Base-by-base conservation (phyloP, 305 asterid species). In the Fraxinus sp. region DNA sequence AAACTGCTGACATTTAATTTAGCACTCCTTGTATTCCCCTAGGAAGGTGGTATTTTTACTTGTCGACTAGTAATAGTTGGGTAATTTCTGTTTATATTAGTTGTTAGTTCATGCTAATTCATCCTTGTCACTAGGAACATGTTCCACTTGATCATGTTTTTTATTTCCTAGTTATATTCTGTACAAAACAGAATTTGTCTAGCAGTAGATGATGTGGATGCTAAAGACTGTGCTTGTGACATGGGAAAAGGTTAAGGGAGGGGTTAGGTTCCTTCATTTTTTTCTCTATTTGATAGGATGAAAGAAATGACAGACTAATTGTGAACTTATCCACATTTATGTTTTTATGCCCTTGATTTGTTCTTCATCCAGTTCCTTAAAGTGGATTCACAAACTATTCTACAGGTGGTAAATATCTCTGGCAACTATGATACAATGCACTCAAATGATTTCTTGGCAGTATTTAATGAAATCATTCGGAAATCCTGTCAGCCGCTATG, bases 401-500 rank as follows among this genome's bases (percentile, higher is more conserved):
- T 85, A 84, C 93, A 95, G 98, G 98, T 94, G 77, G 85, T 88
- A 78, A 85, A 82, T 82, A 89, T 95, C 74, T 89, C 97, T 64
- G 83, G 62, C 77, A 85, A 84, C 84, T 79, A 84, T 68, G 83
- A 82, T 83, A 83, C 84, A 77, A 84, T 81, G 73, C 85, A 90
- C 74, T 76, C 73, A 18, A 85, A 84, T 75, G 92, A 90, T 78
- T 86, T 86, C 78, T 75, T 84, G 85, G 78, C 80, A 41, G 84
- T 85, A 85, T 90, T 94, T 83, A 85, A 86, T 68, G 89, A 89
- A 73, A 89, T 88, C 83, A 81, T 94, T 83, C 92, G 85, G 78
- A 93, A 86, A 68, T 92, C 93, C 83, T 88, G 92, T 85, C 94
- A 82, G 87, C 94, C 92, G 76, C 86, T 95, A 81, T 92, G 97